Base-by-base conservation (phyloP, 1,284 basidiomycete genomes). In the Taiwanofungus camphoratus region DNA sequence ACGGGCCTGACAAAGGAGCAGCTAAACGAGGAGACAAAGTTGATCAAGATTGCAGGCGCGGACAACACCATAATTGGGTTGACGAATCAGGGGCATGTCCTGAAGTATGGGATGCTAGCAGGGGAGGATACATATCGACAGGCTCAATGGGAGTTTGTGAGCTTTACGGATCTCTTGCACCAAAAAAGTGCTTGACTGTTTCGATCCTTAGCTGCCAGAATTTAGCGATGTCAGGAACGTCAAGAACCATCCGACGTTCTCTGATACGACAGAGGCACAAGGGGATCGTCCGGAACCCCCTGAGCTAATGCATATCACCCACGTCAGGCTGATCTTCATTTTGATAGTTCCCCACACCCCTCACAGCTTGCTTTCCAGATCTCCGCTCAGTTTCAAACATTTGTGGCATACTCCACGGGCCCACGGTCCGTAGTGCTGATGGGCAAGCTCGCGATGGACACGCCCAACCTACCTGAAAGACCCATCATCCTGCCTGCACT, bases 321-420 rank as follows among this genome's bases (percentile, higher is more conserved):
- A 48, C 30, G 46, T 41, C n/a, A 19, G 46, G 9, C 9, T 16
- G 11, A n/a, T 33, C 31, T 33, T n/a, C n/a, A n/a, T n/a, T n/a
- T n/a, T n/a, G 64, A 19, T 50, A 2, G 24, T 26, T 52, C 42
- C 50, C 12, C 46, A 75, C 24, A 56, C 64, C 29, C 18, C 31
- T 33, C 8, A 33, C 18, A 13, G 11, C 7, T 33, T 31, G 61
- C 39, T 52, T 37, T 22, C 47, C 61, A 95, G 83, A 79, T 95
- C 44, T 82, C 90, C n/a, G 92, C 87, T 3, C 83, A 91, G 52
- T 93, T 85, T 64, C 53, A 69, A 38, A 81, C 79, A 19, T 89
- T 94, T 59, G 79, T 85, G 35, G 86, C 82, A 1, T 94, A 92
- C 62, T 89, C 88, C 1, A 81, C 83, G 9, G 84, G 73, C 12